Evolutionary conservation across 331 rosid species (phyloP).

Genomic region (Pyrus hybrid): DNA sequence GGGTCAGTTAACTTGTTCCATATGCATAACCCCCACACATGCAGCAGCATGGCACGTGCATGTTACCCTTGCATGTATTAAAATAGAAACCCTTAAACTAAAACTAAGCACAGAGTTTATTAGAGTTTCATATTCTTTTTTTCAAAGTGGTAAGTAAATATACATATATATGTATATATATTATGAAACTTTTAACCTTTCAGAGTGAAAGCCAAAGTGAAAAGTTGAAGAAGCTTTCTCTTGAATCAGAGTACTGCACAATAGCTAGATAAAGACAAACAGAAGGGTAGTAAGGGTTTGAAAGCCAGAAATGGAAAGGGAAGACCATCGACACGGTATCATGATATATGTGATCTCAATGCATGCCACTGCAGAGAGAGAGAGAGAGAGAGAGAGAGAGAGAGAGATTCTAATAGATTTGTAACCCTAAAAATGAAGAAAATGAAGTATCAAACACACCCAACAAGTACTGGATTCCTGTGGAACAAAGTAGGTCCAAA

Average conservation of each 20-base stretch:
- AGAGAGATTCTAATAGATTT: neutral
- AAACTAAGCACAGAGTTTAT: neutral
- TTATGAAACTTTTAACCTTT: neutral
- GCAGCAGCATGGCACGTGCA: neutral
- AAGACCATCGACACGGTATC: slow-evolving; percentile 12
- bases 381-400: no score
- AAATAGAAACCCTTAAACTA: slow-evolving; percentile 3
- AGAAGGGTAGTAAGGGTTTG: slow-evolving; percentile 7
- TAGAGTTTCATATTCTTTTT: neutral
- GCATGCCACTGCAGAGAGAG: neutral
- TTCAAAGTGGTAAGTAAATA: neutral
- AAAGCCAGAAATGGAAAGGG: slow-evolving; percentile 33
- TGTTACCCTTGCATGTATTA: neutral
- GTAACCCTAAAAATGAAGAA: neutral
- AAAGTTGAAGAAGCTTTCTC: neutral
- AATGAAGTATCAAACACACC: neutral
- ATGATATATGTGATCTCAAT: neutral
- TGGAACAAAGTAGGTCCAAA: neutral
- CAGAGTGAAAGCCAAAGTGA: neutral
- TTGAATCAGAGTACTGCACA: neutral
- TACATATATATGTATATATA: no score
- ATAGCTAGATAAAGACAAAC: slow-evolving; percentile 8
- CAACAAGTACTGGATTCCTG: neutral
- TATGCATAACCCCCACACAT: neutral
- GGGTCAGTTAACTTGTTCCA: neutral